Percentiles rank a stretch among this genome's conserved stretches.
Conservation (phyloP, 2,329 filamentous ascomycete species). For the Beauveria sp. region DNA sequence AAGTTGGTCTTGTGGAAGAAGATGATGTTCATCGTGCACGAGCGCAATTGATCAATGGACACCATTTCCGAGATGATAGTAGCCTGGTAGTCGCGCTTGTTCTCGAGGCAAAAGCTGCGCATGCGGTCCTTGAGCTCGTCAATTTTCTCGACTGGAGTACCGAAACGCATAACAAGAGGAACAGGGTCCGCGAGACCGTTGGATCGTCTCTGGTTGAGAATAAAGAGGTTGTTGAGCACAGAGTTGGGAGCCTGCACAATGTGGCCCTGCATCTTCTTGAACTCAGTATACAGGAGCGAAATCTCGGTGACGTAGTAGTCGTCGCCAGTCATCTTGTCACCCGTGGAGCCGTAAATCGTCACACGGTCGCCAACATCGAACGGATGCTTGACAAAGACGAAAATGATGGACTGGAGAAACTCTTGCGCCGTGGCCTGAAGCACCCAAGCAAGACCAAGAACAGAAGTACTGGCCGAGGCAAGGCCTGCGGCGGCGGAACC, state of each 20-base stretch:
- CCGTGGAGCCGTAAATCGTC: conserved; percentile 83
- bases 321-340: conserved; percentile 68
- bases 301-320: conserved; percentile 97
- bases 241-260: conserved; percentile 95
- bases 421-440: conserved; percentile 90
- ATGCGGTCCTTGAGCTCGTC: conserved; percentile 73
- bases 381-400: conserved; percentile 94
- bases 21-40: conserved; percentile 81
- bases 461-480: conserved; percentile 78
- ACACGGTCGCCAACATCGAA: conserved; percentile 95
- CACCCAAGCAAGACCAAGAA: conserved; percentile 88
- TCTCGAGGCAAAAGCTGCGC: conserved; percentile 70
- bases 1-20: conserved; percentile 98
- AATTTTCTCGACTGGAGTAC: conserved; percentile 75
- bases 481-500: conserved; percentile 83
- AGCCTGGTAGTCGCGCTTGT: conserved; percentile 83
- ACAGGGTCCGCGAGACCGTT: conserved; percentile 82
- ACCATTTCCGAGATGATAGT: conserved; percentile 83
- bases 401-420: conserved; percentile 87
- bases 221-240: conserved; percentile 85
- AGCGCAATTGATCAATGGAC: conserved; percentile 73
- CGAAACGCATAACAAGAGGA: conserved; percentile 78
- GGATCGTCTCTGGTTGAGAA: conserved; percentile 87
- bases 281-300: conserved; percentile 86
- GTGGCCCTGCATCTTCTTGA: conserved; percentile 97